Conservation (phyloP, 2,329 filamentous ascomycete species). For the Lachnellula hyalina region DNA sequence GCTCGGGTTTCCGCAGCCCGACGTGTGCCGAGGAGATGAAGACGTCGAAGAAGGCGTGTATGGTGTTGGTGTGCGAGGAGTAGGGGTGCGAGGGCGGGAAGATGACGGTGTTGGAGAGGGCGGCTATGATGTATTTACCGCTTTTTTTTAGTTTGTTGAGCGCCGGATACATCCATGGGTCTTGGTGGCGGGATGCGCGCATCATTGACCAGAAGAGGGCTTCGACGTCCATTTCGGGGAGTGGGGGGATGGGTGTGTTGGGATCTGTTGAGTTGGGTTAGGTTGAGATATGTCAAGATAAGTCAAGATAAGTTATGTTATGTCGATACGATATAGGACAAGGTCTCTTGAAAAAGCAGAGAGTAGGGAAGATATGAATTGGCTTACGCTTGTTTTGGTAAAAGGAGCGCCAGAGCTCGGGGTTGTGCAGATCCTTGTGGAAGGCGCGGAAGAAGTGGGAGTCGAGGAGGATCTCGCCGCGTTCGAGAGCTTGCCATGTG, state of each 20-base stretch:
- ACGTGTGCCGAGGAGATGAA: slow-evolving; percentile 85
- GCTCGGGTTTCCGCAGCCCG: slow-evolving; percentile 82
- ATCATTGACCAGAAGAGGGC: slow-evolving; percentile 95
- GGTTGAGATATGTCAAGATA: no score
- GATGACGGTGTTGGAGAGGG: slow-evolving; percentile 83
- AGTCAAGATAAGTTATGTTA: no score
- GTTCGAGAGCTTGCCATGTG: slow-evolving; percentile 84
- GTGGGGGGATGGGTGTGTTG: slow-evolving; percentile 42
- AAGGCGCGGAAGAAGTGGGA: slow-evolving; percentile 71
- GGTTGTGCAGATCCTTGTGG: slow-evolving; percentile 63
- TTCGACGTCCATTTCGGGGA: slow-evolving; percentile 59
- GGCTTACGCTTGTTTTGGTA: slow-evolving; percentile 38
- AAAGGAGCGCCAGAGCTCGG: slow-evolving; percentile 64
- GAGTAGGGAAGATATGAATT: no score
- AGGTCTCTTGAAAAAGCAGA: no score
- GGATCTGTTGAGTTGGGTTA: no score
- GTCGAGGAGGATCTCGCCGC: slow-evolving; percentile 74
- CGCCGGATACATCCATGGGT: slow-evolving; percentile 78
- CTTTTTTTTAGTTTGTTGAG: slow-evolving; percentile 61
- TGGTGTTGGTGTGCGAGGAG: no score
- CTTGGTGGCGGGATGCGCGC: slow-evolving; percentile 60
- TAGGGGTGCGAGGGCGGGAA: slow-evolving; percentile 73
- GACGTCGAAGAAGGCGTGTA: slow-evolving; percentile 76
- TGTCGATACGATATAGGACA: no score
- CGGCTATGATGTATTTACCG: slow-evolving; percentile 67